Conservation (phyloP, 208 protist genomes). For the Borovskyia barvae region DNA sequence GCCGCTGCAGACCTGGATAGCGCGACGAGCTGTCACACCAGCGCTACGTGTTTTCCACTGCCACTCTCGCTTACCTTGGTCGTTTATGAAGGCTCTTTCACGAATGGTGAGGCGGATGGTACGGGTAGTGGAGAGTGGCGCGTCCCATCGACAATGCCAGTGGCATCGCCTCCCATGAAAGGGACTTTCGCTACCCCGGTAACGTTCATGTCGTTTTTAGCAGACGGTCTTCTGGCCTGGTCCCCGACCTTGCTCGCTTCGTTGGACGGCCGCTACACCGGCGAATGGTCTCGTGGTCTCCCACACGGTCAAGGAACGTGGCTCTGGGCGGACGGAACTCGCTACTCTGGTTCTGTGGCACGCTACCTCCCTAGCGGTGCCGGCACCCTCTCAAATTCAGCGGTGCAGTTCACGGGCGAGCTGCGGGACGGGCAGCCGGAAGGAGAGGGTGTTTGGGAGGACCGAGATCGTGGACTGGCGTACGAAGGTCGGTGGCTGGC, state of each 20-base stretch:
- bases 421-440: constrained; percentile 46
- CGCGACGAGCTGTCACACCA: constrained; percentile 8
- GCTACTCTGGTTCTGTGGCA: constrained; percentile 54
- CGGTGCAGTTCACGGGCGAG: constrained; percentile 53
- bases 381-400: constrained; percentile 32
- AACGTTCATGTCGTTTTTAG: constrained; percentile 4
- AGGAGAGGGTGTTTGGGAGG: constrained; percentile 40
- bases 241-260: constrained; percentile 20
- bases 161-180: background rate
- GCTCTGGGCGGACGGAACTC: constrained; percentile 57
- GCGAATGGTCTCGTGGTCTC: constrained; percentile 53
- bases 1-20: background rate
- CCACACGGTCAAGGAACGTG: constrained; percentile 66
- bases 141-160: background rate
- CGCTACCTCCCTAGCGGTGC: constrained; percentile 45
- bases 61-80: constrained; percentile 26
- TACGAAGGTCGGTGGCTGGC: constrained; percentile 68
- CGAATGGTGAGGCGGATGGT: constrained; percentile 62
- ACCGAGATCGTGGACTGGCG: constrained; percentile 19
- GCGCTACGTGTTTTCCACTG: constrained; percentile 3
- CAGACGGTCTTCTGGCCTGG: constrained; percentile 14
- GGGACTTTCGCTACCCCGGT: constrained; percentile 2
- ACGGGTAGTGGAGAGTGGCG: constrained; percentile 52
- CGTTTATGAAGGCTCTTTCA: constrained; percentile 75
- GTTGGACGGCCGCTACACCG: constrained; percentile 61